Base-by-base conservation (phyloP, 2,329 filamentous ascomycete genomes). In the Xylaria sp. region DNA sequence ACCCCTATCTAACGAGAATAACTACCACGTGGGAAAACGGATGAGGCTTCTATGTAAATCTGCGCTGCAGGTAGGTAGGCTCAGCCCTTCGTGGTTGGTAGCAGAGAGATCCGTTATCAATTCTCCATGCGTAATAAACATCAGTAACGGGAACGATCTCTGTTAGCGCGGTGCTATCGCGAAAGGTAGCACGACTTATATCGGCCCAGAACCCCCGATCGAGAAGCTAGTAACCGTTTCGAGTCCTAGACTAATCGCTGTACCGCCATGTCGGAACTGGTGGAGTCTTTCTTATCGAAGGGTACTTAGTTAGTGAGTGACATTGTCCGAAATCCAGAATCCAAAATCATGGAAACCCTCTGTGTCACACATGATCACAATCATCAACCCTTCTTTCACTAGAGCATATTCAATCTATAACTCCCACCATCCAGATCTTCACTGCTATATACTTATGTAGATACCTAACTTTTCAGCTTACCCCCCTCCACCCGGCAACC, bases 231-330 rank as follows among this genome's bases (percentile, higher is more conserved):
- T 15, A 44, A 17, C 56, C n/a, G 4, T 20, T 53, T 38, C 4
- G 23, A 53, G 31, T 61, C 20, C 33, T 56, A 26, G 28, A 57
- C 48, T 48, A 31, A n/a, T 28, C 44, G 33, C 60, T 49, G 59
- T 66, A 63, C 67, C 63, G 63, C 63, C 53, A 28, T 49, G 63
- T 44, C 33, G 63, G 67, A 63, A 66, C 54, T 60, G 63, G 59
- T 69, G 66, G 66, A 65, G 36, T 38, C 36, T 38, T 38, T 38
- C 36, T 38, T 38, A 38, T 38, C 36, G 11, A 13, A 13, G 36
- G 36, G 33, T 7, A 33, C 6, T 4, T 28, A 28, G 28, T 28
- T 28, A 28, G 28, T 28, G 28, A 28, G 33, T 33, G 33, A 9
- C 33, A 33, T 33, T 28, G 28, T 28, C 5, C 28, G 28, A 28